Conservation (phyloP, 2,329 filamentous ascomycete species). For the Penicillium sp. region DNA sequence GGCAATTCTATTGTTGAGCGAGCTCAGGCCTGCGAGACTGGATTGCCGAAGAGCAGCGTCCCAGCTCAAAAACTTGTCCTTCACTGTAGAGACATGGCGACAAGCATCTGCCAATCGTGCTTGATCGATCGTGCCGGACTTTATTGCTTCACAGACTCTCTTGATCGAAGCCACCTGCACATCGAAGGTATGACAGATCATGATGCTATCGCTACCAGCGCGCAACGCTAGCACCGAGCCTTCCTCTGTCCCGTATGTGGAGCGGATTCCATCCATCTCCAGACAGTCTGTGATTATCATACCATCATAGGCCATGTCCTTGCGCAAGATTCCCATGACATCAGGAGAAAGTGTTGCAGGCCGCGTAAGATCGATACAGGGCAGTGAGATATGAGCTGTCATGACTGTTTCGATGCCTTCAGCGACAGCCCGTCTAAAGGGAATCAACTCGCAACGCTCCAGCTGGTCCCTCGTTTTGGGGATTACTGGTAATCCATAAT, state of each 20-base stretch:
- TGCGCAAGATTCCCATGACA: constrained; percentile 38
- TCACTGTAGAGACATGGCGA: constrained; percentile 35
- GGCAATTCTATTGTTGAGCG: constrained; percentile 24
- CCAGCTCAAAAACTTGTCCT: constrained; percentile 36
- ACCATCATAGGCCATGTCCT: constrained; percentile 44
- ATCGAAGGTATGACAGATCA: constrained; percentile 46
- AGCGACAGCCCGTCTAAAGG: constrained; percentile 42
- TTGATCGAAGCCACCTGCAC: constrained; percentile 42
- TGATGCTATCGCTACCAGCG: constrained; percentile 45
- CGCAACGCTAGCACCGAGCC: constrained; percentile 41
- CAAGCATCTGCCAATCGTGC: constrained; percentile 34
- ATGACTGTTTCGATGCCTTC: constrained; percentile 45
- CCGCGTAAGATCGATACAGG: constrained; percentile 33
- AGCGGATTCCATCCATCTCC: constrained; percentile 45
- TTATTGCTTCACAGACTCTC: constrained; percentile 35
- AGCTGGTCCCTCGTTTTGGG: constrained; percentile 36
- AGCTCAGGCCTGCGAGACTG: constrained; percentile 15
- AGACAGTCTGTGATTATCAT: constrained; percentile 47
- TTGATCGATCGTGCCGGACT: constrained; percentile 32
- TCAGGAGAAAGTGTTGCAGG: constrained; percentile 41
- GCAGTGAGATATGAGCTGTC: constrained; percentile 45
- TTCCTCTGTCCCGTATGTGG: constrained; percentile 41
- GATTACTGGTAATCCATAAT: constrained; percentile 42
- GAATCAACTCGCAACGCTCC: constrained; percentile 42
- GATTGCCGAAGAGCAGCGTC: constrained; percentile 24